Conservation (phyloP, 1,284 basidiomycete genomes). For the Ustilago shanxiensis region DNA sequence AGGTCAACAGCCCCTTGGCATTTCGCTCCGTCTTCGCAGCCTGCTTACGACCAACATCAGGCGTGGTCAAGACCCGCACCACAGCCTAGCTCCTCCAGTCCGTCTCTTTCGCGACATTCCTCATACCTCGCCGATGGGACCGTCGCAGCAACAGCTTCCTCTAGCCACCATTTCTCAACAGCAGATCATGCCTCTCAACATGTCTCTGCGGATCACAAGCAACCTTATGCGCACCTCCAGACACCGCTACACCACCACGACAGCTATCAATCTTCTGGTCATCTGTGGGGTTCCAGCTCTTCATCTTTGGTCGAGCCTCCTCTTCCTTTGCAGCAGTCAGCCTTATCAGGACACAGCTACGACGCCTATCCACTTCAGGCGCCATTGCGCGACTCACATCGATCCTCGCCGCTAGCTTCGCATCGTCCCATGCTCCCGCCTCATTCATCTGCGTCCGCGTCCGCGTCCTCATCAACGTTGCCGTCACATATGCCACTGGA, state of each 20-base stretch:
- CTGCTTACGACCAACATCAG: conserved; percentile 2
- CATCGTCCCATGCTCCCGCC: conserved; percentile 23
- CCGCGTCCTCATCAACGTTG: not conserved
- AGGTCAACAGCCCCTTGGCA: not conserved
- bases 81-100: conserved; percentile 7
- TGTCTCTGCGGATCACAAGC: conserved; percentile 12
- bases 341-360: conserved; percentile 4
- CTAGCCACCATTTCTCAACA: not conserved
- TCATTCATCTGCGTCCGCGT: conserved; percentile 9
- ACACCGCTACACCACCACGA: conserved; percentile 11
- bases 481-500: not conserved
- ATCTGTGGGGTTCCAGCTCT: conserved; percentile 13
- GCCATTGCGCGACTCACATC: conserved; percentile 23
- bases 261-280: conserved; percentile 13
- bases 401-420: conserved; percentile 25
- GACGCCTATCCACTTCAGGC: conserved; percentile 34
- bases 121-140: conserved; percentile 3
- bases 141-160: not conserved
- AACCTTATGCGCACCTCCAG: conserved; percentile 22
- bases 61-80: conserved; percentile 17
- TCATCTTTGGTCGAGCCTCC: conserved; percentile 4
- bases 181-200: conserved; percentile 2
- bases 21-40: not conserved
- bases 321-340: conserved; percentile 6
- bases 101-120: conserved; percentile 5